These are phyloP conservation scores for Fusarium caatingaense DNA, from an alignment of 2,329 filamentous ascomycete genomes.

Conservation along the genomic window DNA sequence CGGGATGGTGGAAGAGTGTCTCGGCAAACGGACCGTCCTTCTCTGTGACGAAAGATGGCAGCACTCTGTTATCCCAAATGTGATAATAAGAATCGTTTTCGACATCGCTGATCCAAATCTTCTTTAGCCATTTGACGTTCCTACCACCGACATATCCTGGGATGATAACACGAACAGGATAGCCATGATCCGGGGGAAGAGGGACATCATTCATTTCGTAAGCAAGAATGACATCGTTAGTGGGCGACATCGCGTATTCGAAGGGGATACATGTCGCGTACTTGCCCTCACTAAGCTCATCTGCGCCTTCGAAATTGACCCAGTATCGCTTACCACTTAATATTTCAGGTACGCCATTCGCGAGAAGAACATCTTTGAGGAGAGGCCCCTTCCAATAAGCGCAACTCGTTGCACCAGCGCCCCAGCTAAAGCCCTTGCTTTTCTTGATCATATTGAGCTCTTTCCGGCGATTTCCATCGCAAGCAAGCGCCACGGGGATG, in stretches of 20 bases:
- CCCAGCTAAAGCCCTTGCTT: background rate
- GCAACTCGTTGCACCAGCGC: background rate
- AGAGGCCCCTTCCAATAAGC: background rate
- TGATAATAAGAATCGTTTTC: background rate
- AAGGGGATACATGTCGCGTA: background rate
- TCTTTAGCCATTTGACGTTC: background rate
- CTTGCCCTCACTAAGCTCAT: background rate
- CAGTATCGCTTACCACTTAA: background rate
- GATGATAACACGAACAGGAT: background rate
- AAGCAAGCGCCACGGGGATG: background rate
- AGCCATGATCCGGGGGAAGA: background rate
- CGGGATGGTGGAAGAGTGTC: background rate
- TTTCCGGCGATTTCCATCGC: background rate
- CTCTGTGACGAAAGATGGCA: background rate
- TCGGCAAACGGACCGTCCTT: background rate
- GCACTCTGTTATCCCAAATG: background rate
- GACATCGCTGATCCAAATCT: background rate
- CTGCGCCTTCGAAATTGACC: background rate
- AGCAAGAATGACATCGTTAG: background rate
- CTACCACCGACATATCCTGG: background rate
- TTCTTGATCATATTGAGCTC: background rate
- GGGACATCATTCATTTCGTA: background rate
- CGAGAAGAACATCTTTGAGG: background rate
- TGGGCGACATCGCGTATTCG: background rate
- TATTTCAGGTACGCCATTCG: background rate